Percentiles rank a stretch among this genome's conserved stretches.
Conservation (phyloP, 1,284 basidiomycete species). For the Tilletia horrida region DNA sequence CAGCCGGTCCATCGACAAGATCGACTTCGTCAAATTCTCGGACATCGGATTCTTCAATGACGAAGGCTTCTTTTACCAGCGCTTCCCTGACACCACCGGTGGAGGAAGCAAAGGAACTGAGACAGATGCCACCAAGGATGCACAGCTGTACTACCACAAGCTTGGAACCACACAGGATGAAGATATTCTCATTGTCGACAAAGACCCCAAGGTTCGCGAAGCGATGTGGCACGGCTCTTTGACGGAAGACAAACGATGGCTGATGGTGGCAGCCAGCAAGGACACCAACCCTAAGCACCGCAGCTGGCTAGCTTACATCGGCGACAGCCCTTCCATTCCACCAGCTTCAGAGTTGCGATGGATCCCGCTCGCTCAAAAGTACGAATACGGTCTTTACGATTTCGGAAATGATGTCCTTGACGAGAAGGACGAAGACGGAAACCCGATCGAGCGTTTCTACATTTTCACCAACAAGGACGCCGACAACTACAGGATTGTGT, state of each 20-base stretch:
- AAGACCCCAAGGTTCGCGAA: constrained; percentile 38
- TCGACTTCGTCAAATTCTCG: constrained; percentile 50
- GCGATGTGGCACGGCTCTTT: constrained; percentile 45
- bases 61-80: constrained; percentile 53
- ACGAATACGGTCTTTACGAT: constrained; percentile 31
- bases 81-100: constrained; percentile 34
- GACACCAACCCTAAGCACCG: constrained; percentile 50
- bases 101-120: constrained; percentile 49
- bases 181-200: constrained; percentile 46
- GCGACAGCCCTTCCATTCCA: constrained; percentile 25
- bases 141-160: constrained; percentile 50
- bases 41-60: constrained; percentile 46
- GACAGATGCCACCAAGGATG: constrained; percentile 50
- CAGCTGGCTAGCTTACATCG: constrained; percentile 37
- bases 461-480: constrained; percentile 52
- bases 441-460: constrained; percentile 36
- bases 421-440: constrained; percentile 46
- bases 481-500: constrained; percentile 47
- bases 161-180: constrained; percentile 46
- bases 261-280: constrained; percentile 43
- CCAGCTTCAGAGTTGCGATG: constrained; percentile 32
- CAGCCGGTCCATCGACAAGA: constrained; percentile 40
- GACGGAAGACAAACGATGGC: constrained; percentile 46
- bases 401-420: constrained; percentile 25
- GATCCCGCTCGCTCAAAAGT: constrained; percentile 44